Conservation (phyloP, 1,139 yeast species). For the Lodderomyces oxycetoniae region DNA sequence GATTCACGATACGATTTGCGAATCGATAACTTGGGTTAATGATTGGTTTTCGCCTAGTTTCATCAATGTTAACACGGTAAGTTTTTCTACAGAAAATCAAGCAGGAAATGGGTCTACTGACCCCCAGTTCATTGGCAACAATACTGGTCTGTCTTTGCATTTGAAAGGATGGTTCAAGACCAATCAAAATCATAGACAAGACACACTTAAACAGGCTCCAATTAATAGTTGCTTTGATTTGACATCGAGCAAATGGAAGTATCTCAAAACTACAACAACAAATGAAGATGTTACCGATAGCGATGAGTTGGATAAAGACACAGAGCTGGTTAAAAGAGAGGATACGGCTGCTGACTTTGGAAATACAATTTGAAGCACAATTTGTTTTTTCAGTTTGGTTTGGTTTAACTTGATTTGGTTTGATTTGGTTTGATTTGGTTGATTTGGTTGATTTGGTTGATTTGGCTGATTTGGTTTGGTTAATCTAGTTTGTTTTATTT, state of each 20-base stretch:
- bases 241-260: conserved; percentile 29
- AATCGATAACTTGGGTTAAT: conserved; percentile 37
- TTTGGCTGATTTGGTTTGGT: too few species aligned
- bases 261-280: conserved; percentile 10
- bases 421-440: too few species aligned
- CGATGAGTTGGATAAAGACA: background rate
- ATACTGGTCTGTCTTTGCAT: conserved; percentile 10
- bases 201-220: conserved; percentile 9
- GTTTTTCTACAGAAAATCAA: conserved; percentile 8
- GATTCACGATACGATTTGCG: conserved; percentile 23
- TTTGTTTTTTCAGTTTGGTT: too few species aligned
- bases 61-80: conserved; percentile 17
- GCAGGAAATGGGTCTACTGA: conserved; percentile 8
- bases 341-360: conserved; percentile 7
- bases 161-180: conserved; percentile 43
- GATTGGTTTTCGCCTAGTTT: conserved; percentile 39
- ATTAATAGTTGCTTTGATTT: conserved; percentile 23
- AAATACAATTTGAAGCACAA: too few species aligned
- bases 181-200: conserved; percentile 17
- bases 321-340: conserved; percentile 6
- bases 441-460: too few species aligned
- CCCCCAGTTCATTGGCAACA: conserved; percentile 16
- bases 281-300: background rate
- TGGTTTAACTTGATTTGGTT: too few species aligned
- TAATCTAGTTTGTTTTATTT: too few species aligned